Base-by-base conservation (phyloP, 2,329 filamentous ascomycete species). In the Alternaria rosae region DNA sequence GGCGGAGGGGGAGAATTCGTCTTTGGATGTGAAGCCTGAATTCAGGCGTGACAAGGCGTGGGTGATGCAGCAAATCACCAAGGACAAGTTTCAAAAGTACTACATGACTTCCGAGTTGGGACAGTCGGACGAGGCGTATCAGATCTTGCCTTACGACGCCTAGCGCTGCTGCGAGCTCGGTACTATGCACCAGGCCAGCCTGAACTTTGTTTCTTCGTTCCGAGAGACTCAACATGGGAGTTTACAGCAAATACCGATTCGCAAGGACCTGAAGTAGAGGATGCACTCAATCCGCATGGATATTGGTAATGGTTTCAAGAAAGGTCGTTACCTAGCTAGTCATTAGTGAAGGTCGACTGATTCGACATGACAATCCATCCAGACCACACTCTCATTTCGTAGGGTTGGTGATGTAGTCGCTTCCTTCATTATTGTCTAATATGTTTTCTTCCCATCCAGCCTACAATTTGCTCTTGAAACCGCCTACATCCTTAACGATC, bases 401-500 rank as follows among this genome's bases (percentile, higher is more conserved):
- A 38, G 15, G 15, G 4, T 17, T 38, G 15, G n/a, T 38, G 35
- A 38, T 0, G 35, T 38, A 38, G 0, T 17, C 9, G 0, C 35
- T 11, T 17, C 35, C 35, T 38, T 38, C 35, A 38, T 38, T 38
- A 38, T 38, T 9, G 35, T 38, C 15, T 38, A 38, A 38, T 10
- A 1, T 17, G 1, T 10, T 0, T 6, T 11, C 4, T 6, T 38
- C 9, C 32, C n/a, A 38, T 3, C 35, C 8, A 9, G 10, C 44
- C 25, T 57, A 63, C 10, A 63, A 21, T 17, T 62, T 66, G n/a
- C 64, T 65, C 23, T 57, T 50, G n/a, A 56, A 78, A 1, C 75
- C 74, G 6, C 73, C 75, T 3, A 62, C 71, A 42, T 71, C 70
- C 50, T 76, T 76, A 12, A 71, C 74, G 15, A 78, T 68, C 15